Evolutionary conservation across 495 filamentous ascomycete genomes (phyloP).

Genomic region (Peziza echinospora): DNA sequence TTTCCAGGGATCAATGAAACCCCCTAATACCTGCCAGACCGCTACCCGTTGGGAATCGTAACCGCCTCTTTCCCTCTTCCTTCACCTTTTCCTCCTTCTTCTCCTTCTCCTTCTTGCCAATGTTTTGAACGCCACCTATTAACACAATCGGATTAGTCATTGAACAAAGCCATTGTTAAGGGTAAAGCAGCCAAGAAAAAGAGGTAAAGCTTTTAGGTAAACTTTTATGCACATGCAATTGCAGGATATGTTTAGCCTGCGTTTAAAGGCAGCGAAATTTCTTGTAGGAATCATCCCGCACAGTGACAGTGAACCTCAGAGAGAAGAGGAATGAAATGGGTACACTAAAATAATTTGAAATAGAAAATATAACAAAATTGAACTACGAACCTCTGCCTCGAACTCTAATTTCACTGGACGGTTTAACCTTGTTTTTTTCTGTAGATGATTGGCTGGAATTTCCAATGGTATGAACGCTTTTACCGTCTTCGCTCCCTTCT

Average conservation of each 20-base stretch:
- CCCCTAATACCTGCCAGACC: slow-evolving; percentile 31
- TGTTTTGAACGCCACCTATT: slow-evolving; percentile 34
- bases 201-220: not conserved
- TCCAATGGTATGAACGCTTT: slow-evolving; percentile 24
- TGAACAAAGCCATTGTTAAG: not conserved
- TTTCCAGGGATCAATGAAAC: slow-evolving; percentile 19
- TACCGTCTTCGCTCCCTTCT: slow-evolving; percentile 21
- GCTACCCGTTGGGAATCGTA: slow-evolving; percentile 16
- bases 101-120: slow-evolving; percentile 24
- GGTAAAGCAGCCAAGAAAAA: not conserved
- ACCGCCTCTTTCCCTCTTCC: slow-evolving; percentile 33
- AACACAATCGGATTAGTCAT: slow-evolving; percentile 17
- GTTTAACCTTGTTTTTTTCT: slow-evolving; percentile 17
- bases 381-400: slow-evolving; percentile 24
- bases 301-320: not conserved
- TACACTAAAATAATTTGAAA: not conserved
- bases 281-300: not conserved
- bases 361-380: not conserved
- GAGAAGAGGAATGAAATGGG: not conserved
- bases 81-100: slow-evolving; percentile 30
- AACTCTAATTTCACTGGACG: slow-evolving; percentile 21
- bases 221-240: not conserved
- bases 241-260: not conserved
- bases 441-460: slow-evolving; percentile 22
- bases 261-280: not conserved